Conservation (phyloP, 805 yeast species). For the Sporopachydermia lactativora region DNA sequence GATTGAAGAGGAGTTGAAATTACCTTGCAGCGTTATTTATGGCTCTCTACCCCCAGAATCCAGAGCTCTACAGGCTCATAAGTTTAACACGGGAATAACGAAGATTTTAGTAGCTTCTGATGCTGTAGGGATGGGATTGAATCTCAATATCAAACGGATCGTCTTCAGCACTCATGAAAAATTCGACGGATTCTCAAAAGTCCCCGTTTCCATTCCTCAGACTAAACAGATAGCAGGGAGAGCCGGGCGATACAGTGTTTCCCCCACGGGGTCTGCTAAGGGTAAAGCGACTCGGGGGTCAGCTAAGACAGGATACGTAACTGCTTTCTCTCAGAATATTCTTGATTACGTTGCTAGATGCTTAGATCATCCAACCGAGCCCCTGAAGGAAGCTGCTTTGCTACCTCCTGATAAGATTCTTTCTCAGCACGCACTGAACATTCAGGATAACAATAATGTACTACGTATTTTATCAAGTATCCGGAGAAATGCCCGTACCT, state of each 20-base stretch:
- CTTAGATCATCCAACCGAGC: constrained; percentile 36
- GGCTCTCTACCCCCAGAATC: constrained; percentile 96
- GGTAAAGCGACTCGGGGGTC: not conserved
- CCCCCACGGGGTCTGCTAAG: constrained; percentile 13
- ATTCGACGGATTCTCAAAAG: constrained; percentile 47
- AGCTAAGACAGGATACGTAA: constrained; percentile 30
- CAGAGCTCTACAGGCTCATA: constrained; percentile 66
- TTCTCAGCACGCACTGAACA: constrained; percentile 47
- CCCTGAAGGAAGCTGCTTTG: constrained; percentile 46
- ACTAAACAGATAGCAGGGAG: constrained; percentile 92
- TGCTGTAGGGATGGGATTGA: constrained; percentile 96
- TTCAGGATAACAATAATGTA: constrained; percentile 35
- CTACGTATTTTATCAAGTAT: constrained; percentile 34
- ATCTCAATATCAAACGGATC: constrained; percentile 68
- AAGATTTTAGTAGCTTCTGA: constrained; percentile 90
- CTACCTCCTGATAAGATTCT: constrained; percentile 74
- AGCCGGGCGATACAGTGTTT: constrained; percentile 67
- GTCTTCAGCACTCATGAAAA: constrained; percentile 58
- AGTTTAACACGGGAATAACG: constrained; percentile 65
- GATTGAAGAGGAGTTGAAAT: constrained; percentile 48
- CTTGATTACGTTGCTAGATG: constrained; percentile 30
- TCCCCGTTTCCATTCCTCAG: constrained; percentile 42
- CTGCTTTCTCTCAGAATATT: constrained; percentile 34
- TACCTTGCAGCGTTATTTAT: constrained; percentile 77
- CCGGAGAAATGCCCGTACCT: constrained; percentile 23